These are phyloP conservation scores for Apiotrichum montevideense DNA, from an alignment of 1,284 basidiomycete species.

Conservation along the genomic window DNA sequence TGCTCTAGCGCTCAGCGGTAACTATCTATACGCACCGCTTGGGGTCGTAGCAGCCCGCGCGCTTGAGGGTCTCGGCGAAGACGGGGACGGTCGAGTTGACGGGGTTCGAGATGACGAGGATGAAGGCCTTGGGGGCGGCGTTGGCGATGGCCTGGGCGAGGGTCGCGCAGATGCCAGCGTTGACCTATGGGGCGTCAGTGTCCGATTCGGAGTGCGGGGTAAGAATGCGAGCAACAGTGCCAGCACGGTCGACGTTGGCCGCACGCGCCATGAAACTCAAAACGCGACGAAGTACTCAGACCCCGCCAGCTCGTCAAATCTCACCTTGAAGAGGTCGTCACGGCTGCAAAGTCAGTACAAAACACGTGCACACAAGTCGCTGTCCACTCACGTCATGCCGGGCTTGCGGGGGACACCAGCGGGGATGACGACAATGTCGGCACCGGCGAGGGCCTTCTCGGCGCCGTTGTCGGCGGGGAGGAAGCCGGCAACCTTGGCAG, in stretches of 20 bases:
- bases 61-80: conserved; percentile 85
- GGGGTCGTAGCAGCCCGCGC: conserved; percentile 90
- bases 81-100: conserved; percentile 88
- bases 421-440: conserved; percentile 83
- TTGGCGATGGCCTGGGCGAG: conserved; percentile 83
- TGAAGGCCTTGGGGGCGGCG: conserved; percentile 79
- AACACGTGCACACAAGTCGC: background rate
- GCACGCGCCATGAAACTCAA: background rate
- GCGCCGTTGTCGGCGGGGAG: conserved; percentile 46
- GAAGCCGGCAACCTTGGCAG: conserved; percentile 63
- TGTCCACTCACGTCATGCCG: conserved; percentile 52
- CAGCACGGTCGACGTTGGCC: too few relatives aligned
- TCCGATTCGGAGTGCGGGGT: too few relatives aligned
- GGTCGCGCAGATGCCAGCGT: conserved; percentile 72
- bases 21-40: conserved; percentile 45
- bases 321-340: conserved; percentile 90
- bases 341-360: conserved; percentile 49
- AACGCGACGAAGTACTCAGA: background rate
- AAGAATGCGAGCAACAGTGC: too few relatives aligned
- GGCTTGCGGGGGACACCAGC: conserved; percentile 96
- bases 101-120: conserved; percentile 92
- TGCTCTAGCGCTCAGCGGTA: background rate
- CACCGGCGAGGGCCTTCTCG: conserved; percentile 42
- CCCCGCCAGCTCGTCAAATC: background rate
- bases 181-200: conserved; percentile 27